Conservation (phyloP, 345 rosid genomes). For the Rhizophora apiculata region DNA sequence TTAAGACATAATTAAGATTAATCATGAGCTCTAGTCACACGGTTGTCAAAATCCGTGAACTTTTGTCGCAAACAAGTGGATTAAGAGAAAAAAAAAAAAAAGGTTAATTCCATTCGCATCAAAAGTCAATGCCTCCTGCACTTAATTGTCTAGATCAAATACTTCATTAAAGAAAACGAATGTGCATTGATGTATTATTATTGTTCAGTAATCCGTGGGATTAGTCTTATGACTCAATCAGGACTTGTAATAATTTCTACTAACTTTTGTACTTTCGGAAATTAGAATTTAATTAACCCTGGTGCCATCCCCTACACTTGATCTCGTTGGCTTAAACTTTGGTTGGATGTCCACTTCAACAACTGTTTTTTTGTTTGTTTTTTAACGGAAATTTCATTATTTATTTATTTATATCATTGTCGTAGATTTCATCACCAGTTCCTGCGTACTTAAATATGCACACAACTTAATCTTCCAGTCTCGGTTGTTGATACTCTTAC, state of each 20-base stretch:
- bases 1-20: conserved; percentile 14
- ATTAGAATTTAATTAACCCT: too few relatives aligned
- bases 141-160: too few relatives aligned
- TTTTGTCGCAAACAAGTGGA: conserved; percentile 28
- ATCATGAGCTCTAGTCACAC: conserved; percentile 28
- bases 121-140: too few relatives aligned
- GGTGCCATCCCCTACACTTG: background rate
- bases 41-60: conserved; percentile 47
- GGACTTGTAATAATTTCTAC: too few relatives aligned
- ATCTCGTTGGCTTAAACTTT: background rate
- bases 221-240: too few relatives aligned
- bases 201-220: too few relatives aligned
- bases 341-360: conserved; percentile 11
- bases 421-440: background rate
- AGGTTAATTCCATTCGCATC: too few relatives aligned
- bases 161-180: too few relatives aligned
- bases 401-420: background rate
- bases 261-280: too few relatives aligned
- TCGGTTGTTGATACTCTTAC: too few relatives aligned
- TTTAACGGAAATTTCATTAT: background rate
- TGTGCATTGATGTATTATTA: too few relatives aligned
- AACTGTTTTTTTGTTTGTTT: background rate
- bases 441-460: background rate
- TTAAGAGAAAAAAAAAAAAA: background rate
- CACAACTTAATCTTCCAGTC: background rate